Evolutionary conservation across 208 protist genomes (phyloP), one percentile per base, ranked within the genome.

Genomic region (Leishmania arabica): DNA sequence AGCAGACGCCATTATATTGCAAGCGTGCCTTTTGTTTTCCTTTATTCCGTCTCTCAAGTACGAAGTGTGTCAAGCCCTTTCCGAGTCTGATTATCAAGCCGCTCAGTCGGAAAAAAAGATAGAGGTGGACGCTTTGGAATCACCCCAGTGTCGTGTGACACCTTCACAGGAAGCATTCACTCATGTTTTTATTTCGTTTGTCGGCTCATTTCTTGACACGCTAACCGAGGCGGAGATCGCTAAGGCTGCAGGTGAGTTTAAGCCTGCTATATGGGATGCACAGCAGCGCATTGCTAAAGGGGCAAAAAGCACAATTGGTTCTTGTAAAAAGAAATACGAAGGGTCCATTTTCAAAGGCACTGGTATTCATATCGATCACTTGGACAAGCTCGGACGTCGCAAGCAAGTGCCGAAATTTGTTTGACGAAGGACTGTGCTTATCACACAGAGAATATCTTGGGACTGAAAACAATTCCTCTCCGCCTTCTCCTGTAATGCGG

Each of bases 351-450:
- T 84, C 58, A 79, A 81, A 54, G 91, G 89, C 62, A 84, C 85
- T 56, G 93, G 91, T 58, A 95, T 95, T 86, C 83, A 89, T 21
- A 93, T 94, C 83, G 88, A 90, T 37, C 91, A 96, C 74, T 71
- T 96, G 78, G 93, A 96, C 75, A 92, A 92, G 42, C 85, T 93
- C 37, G 91, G 93, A 21, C 78, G 80, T 45, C 80, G 91, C 62
- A 95, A 93, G 62, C 81, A 87, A 65, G 66, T 76, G 21, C 65
- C 45, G 31, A 85, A 77, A 58, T 81, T 83, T 37, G 64, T 53
- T 15, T 86, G 54, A 60, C 34, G 3, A 65, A 31, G 21, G 79
- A 69, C 71, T 62, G 53, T 1, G 37, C 47, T 75, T 77, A 70
- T 75, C 15, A 37, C 62, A 77, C 7, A n/a, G n/a, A 37, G 9